Evolutionary conservation across 208 protist genomes (phyloP).

Genomic region (Balamuthia mandrillaris): DNA sequence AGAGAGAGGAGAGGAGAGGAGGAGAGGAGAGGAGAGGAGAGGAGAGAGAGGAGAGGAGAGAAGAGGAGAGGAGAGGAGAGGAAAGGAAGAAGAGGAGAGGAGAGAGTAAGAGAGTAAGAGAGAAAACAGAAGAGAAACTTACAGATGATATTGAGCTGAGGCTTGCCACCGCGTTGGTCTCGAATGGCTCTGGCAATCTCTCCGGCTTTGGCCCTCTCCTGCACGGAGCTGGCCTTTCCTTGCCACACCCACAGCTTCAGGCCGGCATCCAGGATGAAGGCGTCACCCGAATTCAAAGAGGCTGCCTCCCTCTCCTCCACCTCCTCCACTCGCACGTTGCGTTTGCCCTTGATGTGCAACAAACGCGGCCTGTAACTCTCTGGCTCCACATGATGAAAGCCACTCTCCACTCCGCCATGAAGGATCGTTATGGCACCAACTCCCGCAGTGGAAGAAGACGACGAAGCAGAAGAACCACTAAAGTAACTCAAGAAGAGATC

Average conservation of each 20-base stretch:
- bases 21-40: too few species aligned
- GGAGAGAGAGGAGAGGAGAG: background rate
- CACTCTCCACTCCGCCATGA: conserved; percentile 68
- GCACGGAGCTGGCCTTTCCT: conserved; percentile 8
- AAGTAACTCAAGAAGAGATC: conserved; percentile 55
- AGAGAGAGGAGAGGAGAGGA: too few species aligned
- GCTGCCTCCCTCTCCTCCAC: background rate
- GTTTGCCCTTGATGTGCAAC: conserved; percentile 58
- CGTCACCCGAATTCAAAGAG: conserved; percentile 67
- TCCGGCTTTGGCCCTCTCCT: conserved; percentile 53
- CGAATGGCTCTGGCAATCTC: conserved; percentile 31
- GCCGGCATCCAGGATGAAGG: conserved; percentile 69
- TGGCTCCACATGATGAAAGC: conserved; percentile 68
- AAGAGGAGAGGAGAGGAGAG: background rate
- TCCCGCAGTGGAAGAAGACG: background rate
- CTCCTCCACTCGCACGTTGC: background rate
- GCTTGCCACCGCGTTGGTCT: conserved; percentile 17
- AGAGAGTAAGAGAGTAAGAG: conserved; percentile 37
- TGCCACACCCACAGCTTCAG: conserved; percentile 53
- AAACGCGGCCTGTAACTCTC: conserved; percentile 54
- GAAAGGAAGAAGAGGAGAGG: background rate
- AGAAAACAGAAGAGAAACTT: conserved; percentile 26
- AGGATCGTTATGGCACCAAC: conserved; percentile 55
- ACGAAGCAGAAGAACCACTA: conserved; percentile 7
- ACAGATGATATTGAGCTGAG: background rate